Conservation (phyloP, 2,329 filamentous ascomycete genomes). For the Trichophyton rubrum region DNA sequence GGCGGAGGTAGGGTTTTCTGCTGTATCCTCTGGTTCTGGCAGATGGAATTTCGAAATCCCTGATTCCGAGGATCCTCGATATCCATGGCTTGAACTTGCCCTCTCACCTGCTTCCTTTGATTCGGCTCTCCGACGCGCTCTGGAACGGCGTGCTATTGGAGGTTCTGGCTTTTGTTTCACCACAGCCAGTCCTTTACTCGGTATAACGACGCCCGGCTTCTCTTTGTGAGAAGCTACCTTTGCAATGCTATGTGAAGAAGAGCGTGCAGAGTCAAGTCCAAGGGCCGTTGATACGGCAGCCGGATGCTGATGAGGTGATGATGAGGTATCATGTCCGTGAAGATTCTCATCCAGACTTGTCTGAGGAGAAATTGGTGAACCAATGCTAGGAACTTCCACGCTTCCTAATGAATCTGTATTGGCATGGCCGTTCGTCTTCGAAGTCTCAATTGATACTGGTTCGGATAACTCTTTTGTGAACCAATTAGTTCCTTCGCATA, state of each 20-base stretch:
- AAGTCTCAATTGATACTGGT: conserved; percentile 7
- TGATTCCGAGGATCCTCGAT: not conserved
- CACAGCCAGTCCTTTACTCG: conserved; percentile 41
- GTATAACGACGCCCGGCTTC: conserved; percentile 70
- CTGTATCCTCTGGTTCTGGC: not conserved
- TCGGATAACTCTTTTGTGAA: conserved; percentile 17
- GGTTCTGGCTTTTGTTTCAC: conserved; percentile 18
- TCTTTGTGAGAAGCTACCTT: conserved; percentile 70
- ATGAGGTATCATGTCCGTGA: not conserved
- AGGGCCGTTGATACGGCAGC: conserved; percentile 46
- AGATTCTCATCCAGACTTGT: not conserved
- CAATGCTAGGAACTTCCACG: not conserved
- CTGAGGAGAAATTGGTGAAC: not conserved
- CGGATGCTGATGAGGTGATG: not conserved
- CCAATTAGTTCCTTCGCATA: conserved; percentile 24
- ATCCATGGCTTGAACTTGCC: not conserved
- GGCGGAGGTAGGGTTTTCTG: not conserved
- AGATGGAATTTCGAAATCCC: not conserved
- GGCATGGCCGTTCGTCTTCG: not conserved
- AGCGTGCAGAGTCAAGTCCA: conserved; percentile 54
- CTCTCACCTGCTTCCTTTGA: not conserved
- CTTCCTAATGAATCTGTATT: not conserved
- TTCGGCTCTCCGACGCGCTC: conserved; percentile 1
- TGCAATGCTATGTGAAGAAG: conserved; percentile 61
- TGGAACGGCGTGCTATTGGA: conserved; percentile 16